phyloP scores from a whole-genome alignment of 805 yeast species.

The Saccharomycopsis malanga region DNA sequence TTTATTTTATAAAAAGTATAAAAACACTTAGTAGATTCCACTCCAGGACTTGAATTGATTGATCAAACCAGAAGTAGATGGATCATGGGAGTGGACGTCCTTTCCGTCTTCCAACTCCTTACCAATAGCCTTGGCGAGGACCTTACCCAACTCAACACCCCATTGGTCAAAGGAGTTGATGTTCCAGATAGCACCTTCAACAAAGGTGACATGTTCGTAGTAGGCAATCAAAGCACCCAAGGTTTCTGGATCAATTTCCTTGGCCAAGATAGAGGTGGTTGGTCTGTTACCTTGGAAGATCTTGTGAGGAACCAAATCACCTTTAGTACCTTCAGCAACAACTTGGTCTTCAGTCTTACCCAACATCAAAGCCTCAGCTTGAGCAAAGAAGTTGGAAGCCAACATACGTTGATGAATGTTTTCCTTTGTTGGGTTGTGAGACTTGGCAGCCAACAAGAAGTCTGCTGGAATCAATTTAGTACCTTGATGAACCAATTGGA shows the following conservation, averaged over 20 bases:
- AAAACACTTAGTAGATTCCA: slow-evolving; percentile 24
- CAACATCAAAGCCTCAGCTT: slow-evolving; percentile 94
- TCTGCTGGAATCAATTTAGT: slow-evolving; percentile 96
- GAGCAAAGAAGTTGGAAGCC: slow-evolving; percentile 98
- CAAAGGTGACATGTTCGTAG: slow-evolving; percentile 95
- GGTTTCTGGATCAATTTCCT: slow-evolving; percentile 93
- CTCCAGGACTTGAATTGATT: slow-evolving; percentile 91
- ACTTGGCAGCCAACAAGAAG: slow-evolving; percentile 92
- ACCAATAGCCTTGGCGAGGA: slow-evolving; percentile 91
- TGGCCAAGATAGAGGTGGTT: slow-evolving; percentile 93
- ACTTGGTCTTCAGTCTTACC: slow-evolving; percentile 86
- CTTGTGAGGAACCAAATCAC: slow-evolving; percentile 88
- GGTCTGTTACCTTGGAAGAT: slow-evolving; percentile 98
- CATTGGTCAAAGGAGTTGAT: slow-evolving; percentile 99
- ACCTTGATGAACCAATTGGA: slow-evolving; percentile 99
- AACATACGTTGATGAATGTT: slow-evolving; percentile 96
- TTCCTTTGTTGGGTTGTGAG: slow-evolving; percentile 93
- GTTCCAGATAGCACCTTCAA: slow-evolving; percentile 99
- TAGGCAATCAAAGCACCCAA: slow-evolving; percentile 95
- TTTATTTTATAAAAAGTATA: neutral
- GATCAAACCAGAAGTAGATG: slow-evolving; percentile 86
- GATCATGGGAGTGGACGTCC: slow-evolving; percentile 67
- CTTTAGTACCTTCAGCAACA: slow-evolving; percentile 82
- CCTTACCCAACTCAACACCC: slow-evolving; percentile 99
- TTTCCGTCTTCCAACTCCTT: slow-evolving; percentile 66